Base-by-base conservation (phyloP, 2,329 filamentous ascomycete genomes). In the Pyrenochaeta sp. region DNA sequence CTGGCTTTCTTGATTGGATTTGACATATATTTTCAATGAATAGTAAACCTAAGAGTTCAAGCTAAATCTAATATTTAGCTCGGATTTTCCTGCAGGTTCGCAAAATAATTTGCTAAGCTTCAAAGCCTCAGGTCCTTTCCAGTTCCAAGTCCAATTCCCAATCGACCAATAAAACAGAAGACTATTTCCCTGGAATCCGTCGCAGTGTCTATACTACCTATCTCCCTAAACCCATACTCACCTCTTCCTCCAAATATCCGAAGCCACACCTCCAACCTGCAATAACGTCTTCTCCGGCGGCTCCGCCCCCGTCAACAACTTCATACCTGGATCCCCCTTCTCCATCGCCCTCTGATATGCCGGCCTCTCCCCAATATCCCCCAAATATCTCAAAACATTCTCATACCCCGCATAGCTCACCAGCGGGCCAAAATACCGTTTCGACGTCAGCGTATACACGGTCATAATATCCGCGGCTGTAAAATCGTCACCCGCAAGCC, bases 381-480 rank as follows among this genome's bases (percentile, higher is more conserved):
- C 40, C 38, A 60, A 17, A 35, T 49, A 60, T n/a, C 51, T 36
- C 20, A 60, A 21, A 35, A 58, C 53, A 36, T 60, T 53, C 15
- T 51, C 41, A 19, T 51, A 60, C 2, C 44, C 32, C 23, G 45
- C 35, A 35, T 49, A 53, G 15, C 50, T 51, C 5, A 56, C 32
- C 9, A 44, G 26, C 18, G 57, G 57, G n/a, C 29, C 35, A 53
- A 80, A 85, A 30, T 74, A 73, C 13, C 84, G 72, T 72, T 81
- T 75, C 2, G 82, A 86, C 1, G 83, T 85, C n/a, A 87, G 64
- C 4, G 74, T 70, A 50, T 80, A 85, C 0, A 86, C 74, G 7
- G 69, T 70, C 82, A 87, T 85, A 36, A 86, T 73, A 66, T 88
- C 85, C 0, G 85, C 85, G 2, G 74, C 81, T 1, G 81, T 86